These are phyloP conservation scores for Babesia ovata DNA, from an alignment of 169 alveolate species.

Conservation along the genomic window DNA sequence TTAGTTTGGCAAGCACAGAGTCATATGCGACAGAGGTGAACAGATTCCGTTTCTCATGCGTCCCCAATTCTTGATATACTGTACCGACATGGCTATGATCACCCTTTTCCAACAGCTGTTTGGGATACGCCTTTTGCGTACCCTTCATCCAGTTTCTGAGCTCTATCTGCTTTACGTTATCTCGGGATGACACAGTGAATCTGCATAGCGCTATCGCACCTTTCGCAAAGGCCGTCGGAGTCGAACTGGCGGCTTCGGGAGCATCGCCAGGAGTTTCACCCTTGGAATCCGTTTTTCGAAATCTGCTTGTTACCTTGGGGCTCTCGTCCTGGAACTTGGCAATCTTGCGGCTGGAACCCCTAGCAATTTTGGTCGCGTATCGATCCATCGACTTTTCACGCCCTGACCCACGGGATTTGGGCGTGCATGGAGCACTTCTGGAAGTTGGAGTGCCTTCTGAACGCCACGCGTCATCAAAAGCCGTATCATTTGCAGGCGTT, in stretches of 20 bases:
- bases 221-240: too few relatives aligned
- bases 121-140: slow-evolving; percentile 5
- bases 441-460: too few relatives aligned
- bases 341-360: not conserved
- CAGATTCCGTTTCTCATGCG: not conserved
- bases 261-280: not conserved
- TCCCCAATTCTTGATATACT: not conserved
- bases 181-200: not conserved
- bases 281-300: not conserved
- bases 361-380: not conserved
- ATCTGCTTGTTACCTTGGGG: not conserved
- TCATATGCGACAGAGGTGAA: not conserved
- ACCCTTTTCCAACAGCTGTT: slow-evolving; percentile 20
- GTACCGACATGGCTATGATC: not conserved
- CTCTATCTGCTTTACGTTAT: not conserved
- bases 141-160: slow-evolving; percentile 9
- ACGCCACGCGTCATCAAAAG: not conserved
- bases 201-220: too few relatives aligned
- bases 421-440: too few relatives aligned
- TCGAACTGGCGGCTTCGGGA: too few relatives aligned
- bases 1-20: not conserved
- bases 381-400: not conserved
- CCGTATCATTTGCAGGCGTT: not conserved
- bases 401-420: not conserved
- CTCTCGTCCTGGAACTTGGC: not conserved